Percentiles rank a stretch among this genome's conserved stretches.
Conservation (phyloP, 352 stramenopile species). For the Blastocystis sp. region DNA sequence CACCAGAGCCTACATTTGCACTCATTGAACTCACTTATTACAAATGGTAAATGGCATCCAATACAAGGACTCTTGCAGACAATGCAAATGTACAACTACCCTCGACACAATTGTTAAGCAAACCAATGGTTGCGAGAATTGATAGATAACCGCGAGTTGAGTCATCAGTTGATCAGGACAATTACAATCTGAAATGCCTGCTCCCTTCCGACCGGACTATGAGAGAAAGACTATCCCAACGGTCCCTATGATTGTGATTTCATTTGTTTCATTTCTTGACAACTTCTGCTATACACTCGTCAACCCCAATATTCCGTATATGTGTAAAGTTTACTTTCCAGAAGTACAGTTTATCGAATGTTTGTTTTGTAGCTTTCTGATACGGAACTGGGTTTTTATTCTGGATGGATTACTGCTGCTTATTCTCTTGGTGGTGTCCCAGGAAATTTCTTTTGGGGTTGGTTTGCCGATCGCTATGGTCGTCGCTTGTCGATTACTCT, state of each 20-base stretch:
- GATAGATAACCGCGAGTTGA: neutral
- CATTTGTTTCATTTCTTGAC: conserved; percentile 49
- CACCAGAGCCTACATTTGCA: neutral
- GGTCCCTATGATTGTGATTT: conserved; percentile 55
- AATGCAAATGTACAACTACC: neutral
- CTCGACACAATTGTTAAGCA: neutral
- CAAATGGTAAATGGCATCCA: no score
- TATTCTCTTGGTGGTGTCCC: conserved; percentile 54
- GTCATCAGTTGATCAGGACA: neutral
- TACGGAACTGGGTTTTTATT: conserved; percentile 47
- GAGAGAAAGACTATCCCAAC: conserved; percentile 47
- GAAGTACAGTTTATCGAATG: neutral
- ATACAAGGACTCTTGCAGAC: neutral
- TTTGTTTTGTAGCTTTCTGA: conserved; percentile 38
- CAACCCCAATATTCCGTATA: conserved; percentile 54
- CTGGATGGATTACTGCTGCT: conserved; percentile 40
- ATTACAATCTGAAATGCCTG: conserved; percentile 5
- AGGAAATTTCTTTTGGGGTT: conserved; percentile 62
- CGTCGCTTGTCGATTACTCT: conserved; percentile 11
- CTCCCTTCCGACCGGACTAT: conserved; percentile 44
- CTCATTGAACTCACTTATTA: neutral
- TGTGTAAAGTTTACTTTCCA: conserved; percentile 47
- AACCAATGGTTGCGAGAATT: neutral
- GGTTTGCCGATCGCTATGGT: conserved; percentile 55
- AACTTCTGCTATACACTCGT: conserved; percentile 47